phyloP scores from a whole-genome alignment of 1,284 basidiomycete genomes.

The Trichosporon inkin region DNA sequence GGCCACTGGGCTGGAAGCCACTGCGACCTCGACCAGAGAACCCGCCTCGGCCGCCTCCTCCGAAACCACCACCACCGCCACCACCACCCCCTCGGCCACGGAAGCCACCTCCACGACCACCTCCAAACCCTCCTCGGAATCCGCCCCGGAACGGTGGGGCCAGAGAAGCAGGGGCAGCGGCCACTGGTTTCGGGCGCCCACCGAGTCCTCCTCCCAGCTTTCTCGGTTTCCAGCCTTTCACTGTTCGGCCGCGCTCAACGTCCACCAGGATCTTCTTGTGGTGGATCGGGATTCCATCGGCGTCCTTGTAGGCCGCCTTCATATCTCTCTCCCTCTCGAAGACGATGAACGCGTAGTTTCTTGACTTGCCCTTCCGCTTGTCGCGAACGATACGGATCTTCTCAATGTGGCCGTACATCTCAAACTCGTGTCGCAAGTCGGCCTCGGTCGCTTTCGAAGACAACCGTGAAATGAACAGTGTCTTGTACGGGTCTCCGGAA shows the following conservation, averaged over 20 bases:
- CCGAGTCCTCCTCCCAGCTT: conserved; percentile 92
- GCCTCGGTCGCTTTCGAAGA: conserved; percentile 84
- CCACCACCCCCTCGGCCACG: conserved; percentile 24
- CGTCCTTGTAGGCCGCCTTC: conserved; percentile 99
- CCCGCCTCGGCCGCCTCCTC: conserved; percentile 28
- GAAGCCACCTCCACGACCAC: conserved; percentile 32
- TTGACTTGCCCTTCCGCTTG: conserved; percentile 69
- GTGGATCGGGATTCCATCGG: conserved; percentile 93
- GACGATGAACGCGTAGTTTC: conserved; percentile 95
- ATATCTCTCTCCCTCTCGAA: conserved; percentile 98
- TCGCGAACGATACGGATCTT: conserved; percentile 84
- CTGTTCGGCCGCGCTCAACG: conserved; percentile 95
- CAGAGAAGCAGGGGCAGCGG: conserved; percentile 18
- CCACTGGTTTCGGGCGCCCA: conserved; percentile 79
- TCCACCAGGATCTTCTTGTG: conserved; percentile 94
- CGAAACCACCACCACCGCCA: conserved; percentile 25
- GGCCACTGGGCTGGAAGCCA: conserved; percentile 25
- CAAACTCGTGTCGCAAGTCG: conserved; percentile 90
- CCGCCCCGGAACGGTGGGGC: conserved; percentile 30
- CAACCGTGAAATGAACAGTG: conserved; percentile 89
- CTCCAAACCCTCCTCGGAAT: conserved; percentile 27
- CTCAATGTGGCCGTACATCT: conserved; percentile 90
- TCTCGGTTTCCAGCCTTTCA: conserved; percentile 96
- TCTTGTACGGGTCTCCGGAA: conserved; percentile 97
- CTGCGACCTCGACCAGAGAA: conserved; percentile 32